Percentiles rank a stretch among this genome's conserved stretches.
Evolutionary conservation across 1,139 yeast species (phyloP).

Genomic region (Casaregolazyma suthepensis): DNA sequence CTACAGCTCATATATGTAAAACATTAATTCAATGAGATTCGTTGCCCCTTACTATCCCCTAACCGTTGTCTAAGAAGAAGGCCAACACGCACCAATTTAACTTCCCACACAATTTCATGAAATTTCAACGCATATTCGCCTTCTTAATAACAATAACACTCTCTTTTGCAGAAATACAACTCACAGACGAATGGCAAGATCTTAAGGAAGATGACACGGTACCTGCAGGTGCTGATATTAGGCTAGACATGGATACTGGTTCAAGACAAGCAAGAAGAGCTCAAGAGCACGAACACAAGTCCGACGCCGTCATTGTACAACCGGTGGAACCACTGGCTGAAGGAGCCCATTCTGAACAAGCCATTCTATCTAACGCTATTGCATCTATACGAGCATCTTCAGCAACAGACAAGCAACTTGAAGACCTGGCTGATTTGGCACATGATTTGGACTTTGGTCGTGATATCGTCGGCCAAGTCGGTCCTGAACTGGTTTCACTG

Average conservation of each 20-base stretch:
- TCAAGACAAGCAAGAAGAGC: constrained; percentile 53
- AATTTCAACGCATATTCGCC: neutral
- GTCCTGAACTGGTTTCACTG: constrained; percentile 25
- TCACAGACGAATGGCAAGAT: constrained; percentile 55
- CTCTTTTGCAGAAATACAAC: constrained; percentile 1
- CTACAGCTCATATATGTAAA: too few species aligned
- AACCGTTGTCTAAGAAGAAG: too few species aligned
- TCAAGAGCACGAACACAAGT: constrained; percentile 15
- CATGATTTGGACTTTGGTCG: constrained; percentile 64
- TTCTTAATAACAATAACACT: neutral
- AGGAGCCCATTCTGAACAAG: constrained; percentile 3
- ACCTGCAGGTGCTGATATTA: constrained; percentile 73
- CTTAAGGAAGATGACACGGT: constrained; percentile 63
- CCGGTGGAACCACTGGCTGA: constrained; percentile 1
- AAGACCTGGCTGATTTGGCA: constrained; percentile 55
- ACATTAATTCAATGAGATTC: too few species aligned
- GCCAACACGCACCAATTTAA: too few species aligned
- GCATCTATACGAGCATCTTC: constrained; percentile 5
- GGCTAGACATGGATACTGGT: constrained; percentile 64
- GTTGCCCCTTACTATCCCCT: too few species aligned
- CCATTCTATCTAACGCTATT: constrained; percentile 3
- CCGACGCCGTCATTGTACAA: constrained; percentile 1
- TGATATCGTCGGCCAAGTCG: constrained; percentile 30
- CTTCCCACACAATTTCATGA: neutral
- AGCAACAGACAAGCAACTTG: constrained; percentile 30